Evolutionary conservation across 441 rosid genomes (phyloP).

Genomic region (Mallotus repandus): DNA sequence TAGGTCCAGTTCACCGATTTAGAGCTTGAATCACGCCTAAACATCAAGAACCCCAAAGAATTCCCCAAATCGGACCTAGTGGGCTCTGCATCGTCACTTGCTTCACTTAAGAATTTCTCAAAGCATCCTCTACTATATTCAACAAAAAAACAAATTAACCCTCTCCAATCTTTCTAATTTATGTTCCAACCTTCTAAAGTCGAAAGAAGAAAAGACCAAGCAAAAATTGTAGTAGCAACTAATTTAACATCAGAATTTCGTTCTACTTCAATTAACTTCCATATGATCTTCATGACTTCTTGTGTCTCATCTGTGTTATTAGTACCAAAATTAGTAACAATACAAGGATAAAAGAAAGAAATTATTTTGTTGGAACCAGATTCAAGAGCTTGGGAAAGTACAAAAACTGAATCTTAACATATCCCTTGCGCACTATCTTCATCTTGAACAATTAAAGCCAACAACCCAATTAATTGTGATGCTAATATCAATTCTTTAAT

Average conservation of each 20-base stretch:
- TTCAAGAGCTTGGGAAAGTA: slow-evolving; percentile 1
- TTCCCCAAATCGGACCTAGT: too few species aligned
- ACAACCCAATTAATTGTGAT: slow-evolving; percentile 7
- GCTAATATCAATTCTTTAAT: slow-evolving; percentile 11
- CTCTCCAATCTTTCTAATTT: slow-evolving; percentile 16
- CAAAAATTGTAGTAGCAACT: slow-evolving; percentile 10
- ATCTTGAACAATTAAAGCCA: slow-evolving; percentile 9
- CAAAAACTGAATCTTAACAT: slow-evolving; percentile 13
- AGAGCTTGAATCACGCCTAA: too few species aligned
- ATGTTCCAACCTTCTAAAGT: slow-evolving; percentile 17
- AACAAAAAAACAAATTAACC: slow-evolving; percentile 10
- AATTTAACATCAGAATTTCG: too few species aligned
- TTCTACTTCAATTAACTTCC: slow-evolving; percentile 17
- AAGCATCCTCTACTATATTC: background rate
- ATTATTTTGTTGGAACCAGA: background rate
- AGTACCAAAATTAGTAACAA: slow-evolving; percentile 11
- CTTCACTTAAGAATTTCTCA: slow-evolving; percentile 1
- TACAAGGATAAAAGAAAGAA: too few species aligned
- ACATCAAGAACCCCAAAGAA: too few species aligned
- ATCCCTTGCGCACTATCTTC: slow-evolving; percentile 3
- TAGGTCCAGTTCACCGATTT: too few species aligned
- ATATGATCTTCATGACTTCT: slow-evolving; percentile 11
- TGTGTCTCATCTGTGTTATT: slow-evolving; percentile 5
- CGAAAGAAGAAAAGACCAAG: slow-evolving; percentile 26
- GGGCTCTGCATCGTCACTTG: background rate